Percentiles rank a stretch among this genome's conserved stretches.
Conservation (phyloP, 108 stramenopile genomes). For the Cyclotella sp. region DNA sequence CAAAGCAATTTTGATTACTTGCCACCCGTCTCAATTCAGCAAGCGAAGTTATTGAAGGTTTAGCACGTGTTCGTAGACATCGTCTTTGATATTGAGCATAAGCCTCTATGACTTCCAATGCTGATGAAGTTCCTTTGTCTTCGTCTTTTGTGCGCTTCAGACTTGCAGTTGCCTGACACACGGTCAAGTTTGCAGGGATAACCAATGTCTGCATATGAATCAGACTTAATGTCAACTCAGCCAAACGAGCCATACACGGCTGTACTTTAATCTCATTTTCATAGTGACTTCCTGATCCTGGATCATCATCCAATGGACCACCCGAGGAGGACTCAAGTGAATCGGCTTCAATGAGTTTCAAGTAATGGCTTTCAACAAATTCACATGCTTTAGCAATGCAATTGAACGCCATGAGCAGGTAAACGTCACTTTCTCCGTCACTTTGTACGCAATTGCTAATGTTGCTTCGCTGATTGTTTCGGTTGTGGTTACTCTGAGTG, state of each 20-base stretch:
- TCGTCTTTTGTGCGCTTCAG: constrained; percentile 10
- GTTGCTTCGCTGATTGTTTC: not conserved
- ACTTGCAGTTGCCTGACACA: not conserved
- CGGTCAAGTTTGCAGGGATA: not conserved
- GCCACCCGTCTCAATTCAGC: constrained; percentile 59
- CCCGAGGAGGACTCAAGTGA: constrained; percentile 9
- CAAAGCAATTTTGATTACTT: constrained; percentile 38
- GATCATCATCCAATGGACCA: constrained; percentile 32
- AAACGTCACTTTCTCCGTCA: constrained; percentile 34
- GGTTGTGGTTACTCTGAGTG: not conserved
- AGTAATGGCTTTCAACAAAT: constrained; percentile 29
- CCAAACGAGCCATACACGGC: constrained; percentile 61
- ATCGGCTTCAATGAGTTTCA: constrained; percentile 39
- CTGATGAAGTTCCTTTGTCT: constrained; percentile 19
- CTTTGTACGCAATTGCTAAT: not conserved
- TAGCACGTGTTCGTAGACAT: constrained; percentile 71
- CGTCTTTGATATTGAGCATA: constrained; percentile 76
- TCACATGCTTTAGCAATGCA: constrained; percentile 40
- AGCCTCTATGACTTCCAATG: constrained; percentile 19
- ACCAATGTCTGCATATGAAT: constrained; percentile 42
- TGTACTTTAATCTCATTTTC: constrained; percentile 36
- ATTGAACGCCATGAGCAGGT: constrained; percentile 51
- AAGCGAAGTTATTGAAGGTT: constrained; percentile 67
- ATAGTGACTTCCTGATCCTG: not conserved
- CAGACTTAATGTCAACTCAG: constrained; percentile 63